These are phyloP conservation scores for Arthroderma sp. DNA, from an alignment of 2,329 filamentous ascomycete genomes.

Conservation along the genomic window DNA sequence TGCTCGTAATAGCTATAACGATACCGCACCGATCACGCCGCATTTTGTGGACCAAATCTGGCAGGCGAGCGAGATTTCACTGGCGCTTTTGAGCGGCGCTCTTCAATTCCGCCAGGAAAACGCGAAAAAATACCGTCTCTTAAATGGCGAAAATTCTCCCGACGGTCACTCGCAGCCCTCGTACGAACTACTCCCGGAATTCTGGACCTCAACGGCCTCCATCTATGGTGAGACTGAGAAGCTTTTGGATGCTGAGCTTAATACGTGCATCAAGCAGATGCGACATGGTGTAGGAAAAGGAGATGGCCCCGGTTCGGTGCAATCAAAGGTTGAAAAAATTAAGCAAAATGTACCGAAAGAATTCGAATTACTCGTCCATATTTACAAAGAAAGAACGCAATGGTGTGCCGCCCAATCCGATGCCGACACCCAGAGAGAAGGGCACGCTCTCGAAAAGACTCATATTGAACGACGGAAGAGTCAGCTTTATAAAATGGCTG, in stretches of 20 bases:
- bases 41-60: slow-evolving; percentile 35
- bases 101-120: slow-evolving; percentile 61
- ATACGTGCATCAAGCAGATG: slow-evolving; percentile 27
- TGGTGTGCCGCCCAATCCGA: slow-evolving; percentile 44
- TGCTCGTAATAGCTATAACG: slow-evolving; percentile 58
- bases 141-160: slow-evolving; percentile 26
- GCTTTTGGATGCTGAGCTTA: slow-evolving; percentile 28
- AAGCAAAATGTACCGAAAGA: slow-evolving; percentile 40
- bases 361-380: slow-evolving; percentile 44
- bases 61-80: slow-evolving; percentile 65
- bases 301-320: slow-evolving; percentile 14
- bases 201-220: slow-evolving; percentile 62
- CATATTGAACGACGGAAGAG: slow-evolving; percentile 32
- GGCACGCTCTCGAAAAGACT: slow-evolving; percentile 32
- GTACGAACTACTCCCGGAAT: slow-evolving; percentile 59
- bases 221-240: slow-evolving; percentile 26
- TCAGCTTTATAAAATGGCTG: slow-evolving; percentile 34
- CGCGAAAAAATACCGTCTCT: slow-evolving; percentile 51
- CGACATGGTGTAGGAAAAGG: slow-evolving; percentile 19
- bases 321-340: slow-evolving; percentile 28
- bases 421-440: slow-evolving; percentile 35
- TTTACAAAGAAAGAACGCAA: slow-evolving; percentile 45
- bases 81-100: slow-evolving; percentile 48
- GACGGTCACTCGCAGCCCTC: slow-evolving; percentile 50
- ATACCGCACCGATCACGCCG: slow-evolving; percentile 39